Base-by-base conservation (phyloP, 2,329 filamentous ascomycete species). In the Dothideomycetes sp. region DNA sequence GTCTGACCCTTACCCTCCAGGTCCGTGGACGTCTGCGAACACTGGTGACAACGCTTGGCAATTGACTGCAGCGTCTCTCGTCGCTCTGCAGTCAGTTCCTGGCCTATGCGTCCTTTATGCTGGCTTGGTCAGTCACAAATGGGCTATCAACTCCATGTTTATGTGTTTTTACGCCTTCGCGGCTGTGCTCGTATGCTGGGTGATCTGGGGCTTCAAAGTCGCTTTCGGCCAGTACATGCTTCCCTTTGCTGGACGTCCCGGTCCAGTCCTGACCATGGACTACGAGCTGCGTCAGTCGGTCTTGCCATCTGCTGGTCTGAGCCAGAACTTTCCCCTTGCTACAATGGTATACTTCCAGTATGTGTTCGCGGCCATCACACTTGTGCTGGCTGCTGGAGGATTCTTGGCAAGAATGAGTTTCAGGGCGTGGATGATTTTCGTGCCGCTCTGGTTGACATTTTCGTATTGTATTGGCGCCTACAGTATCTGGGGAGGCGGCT, bases 271-370 rank as follows among this genome's bases (percentile, higher is more conserved):
- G 19, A 58, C 56, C 11, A 69, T 70, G 50, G 53, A 61, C 42
- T 56, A 59, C 43, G 56, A 68, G 49, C 59, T 72, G 22, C 46
- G 43, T 11, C 67, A 69, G 49, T 62, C 64, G 1, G 41, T 45
- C 16, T 52, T 70, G 2, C 66, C 66, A 3, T 59, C 62, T 15
- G 62, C 67, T 5, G 56, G 47, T n/a, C 36, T 66, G 15, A 49
- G 46, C 5, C 60, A 65, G 37, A 58, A 60, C 44, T 70, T 66
- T 45, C 65, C 65, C 1, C 53, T 65, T 39, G 57, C 61, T 4
- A 70, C 67, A 3, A 71, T 71, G 68, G 55, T 70, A 0, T 72
- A 72, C 51, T 71, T 71, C 54, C 68, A 72, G 46, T 71, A 70
- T 46, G 67, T 69, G 34, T 71, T 72, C 52, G 68, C 67, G 0